phyloP scores from a whole-genome alignment of 129 eudicot genomes.

The Chrysanthemum seticuspe region DNA sequence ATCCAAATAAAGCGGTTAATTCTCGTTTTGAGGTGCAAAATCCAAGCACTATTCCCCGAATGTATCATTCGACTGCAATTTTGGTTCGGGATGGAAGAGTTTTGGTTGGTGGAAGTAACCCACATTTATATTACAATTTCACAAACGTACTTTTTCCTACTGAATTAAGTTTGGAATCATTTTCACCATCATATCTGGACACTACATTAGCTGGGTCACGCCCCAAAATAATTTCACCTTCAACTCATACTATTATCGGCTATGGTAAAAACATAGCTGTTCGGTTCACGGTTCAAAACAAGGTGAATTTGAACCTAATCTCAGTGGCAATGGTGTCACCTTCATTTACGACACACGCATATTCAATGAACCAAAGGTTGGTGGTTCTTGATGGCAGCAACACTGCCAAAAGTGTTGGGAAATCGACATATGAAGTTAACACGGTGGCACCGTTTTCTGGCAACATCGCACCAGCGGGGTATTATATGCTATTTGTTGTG shows the following conservation, averaged over 20 bases:
- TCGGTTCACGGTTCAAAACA: constrained; percentile 34
- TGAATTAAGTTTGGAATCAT: constrained; percentile 67
- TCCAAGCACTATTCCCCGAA: constrained; percentile 44
- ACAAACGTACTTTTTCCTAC: constrained; percentile 62
- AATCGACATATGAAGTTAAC: constrained; percentile 30
- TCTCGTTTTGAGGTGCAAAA: constrained; percentile 51
- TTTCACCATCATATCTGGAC: constrained; percentile 62
- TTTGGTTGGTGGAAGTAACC: constrained; percentile 71
- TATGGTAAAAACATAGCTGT: constrained; percentile 33
- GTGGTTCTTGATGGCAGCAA: constrained; percentile 40
- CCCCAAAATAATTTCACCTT: constrained; percentile 53
- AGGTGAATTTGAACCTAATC: constrained; percentile 22
- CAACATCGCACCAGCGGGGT: constrained; percentile 56
- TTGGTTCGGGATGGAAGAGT: constrained; percentile 64
- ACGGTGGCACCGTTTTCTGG: constrained; percentile 42
- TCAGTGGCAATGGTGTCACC: constrained; percentile 65
- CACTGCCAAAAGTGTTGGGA: constrained; percentile 27
- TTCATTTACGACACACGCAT: constrained; percentile 72
- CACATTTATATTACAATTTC: constrained; percentile 50
- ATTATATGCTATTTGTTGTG: constrained; percentile 65
- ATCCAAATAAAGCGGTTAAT: constrained; percentile 26
- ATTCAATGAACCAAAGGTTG: constrained; percentile 80
- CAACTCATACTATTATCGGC: constrained; percentile 25
- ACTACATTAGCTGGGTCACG: constrained; percentile 23
- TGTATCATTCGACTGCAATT: constrained; percentile 69